A percentile compares a stretch with the other conserved stretches of the same genome.
Conservation (phyloP, 2,329 filamentous ascomycete genomes). For the Arthrinium phaeospermum region DNA sequence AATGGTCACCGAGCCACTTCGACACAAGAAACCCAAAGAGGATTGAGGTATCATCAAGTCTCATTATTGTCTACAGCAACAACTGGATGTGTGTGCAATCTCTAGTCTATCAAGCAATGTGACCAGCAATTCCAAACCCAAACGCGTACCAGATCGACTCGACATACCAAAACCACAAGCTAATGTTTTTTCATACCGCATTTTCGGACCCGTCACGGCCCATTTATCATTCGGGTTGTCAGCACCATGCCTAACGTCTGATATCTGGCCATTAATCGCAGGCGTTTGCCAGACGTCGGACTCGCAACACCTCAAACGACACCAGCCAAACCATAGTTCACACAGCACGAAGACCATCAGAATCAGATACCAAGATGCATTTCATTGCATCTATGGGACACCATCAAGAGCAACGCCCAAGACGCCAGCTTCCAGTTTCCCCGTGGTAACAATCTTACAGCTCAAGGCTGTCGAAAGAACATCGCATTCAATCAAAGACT, state of each 20-base stretch:
- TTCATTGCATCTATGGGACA: conserved; percentile 14
- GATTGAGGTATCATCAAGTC: conserved; percentile 7
- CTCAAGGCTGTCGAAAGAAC: background rate
- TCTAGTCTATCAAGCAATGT: conserved; percentile 11
- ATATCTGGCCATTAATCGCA: background rate
- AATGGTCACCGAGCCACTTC: background rate
- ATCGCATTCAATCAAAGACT: background rate
- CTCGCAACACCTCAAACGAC: background rate
- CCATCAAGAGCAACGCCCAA: background rate
- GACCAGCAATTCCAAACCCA: background rate
- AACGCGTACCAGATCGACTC: background rate
- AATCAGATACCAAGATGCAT: conserved; percentile 16
- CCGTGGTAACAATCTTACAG: background rate
- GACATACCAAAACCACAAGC: background rate
- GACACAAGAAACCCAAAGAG: background rate
- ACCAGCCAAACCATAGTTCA: background rate
- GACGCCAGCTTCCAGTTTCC: background rate
- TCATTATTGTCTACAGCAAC: conserved; percentile 10
- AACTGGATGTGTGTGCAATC: background rate
- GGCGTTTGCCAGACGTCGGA: background rate
- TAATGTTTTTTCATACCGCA: background rate
- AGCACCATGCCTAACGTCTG: background rate
- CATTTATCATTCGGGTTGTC: background rate
- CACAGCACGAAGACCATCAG: background rate
- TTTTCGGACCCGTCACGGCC: background rate